Percentiles rank a stretch among this genome's conserved stretches.
phyloP scores from a whole-genome alignment of 2,329 filamentous ascomycete genomes.

The Teratosphaeria gauchensis region DNA sequence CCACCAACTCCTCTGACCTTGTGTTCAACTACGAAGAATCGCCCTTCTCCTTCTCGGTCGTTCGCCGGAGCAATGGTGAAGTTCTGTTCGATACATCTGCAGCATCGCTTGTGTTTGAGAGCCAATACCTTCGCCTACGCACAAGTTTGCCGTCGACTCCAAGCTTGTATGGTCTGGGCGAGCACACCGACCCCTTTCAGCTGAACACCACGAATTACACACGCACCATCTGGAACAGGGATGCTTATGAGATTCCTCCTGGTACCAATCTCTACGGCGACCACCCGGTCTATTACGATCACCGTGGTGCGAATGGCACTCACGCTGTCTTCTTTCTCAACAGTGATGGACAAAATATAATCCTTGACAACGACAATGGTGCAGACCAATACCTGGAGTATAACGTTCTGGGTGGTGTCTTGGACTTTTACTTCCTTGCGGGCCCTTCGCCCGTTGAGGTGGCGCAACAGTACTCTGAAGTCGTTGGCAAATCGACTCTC shows the following conservation, averaged over 20 bases:
- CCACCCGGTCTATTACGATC: slow-evolving; percentile 58
- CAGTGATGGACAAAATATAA: slow-evolving; percentile 67
- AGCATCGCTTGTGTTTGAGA: slow-evolving; percentile 61
- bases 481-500: slow-evolving; percentile 40
- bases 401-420: slow-evolving; percentile 64
- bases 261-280: slow-evolving; percentile 28
- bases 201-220: slow-evolving; percentile 39
- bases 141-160: slow-evolving; percentile 60
- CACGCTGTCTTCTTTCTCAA: slow-evolving; percentile 63
- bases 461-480: slow-evolving; percentile 41
- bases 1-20: slow-evolving; percentile 35
- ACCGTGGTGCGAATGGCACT: slow-evolving; percentile 46
- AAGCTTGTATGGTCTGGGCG: slow-evolving; percentile 68
- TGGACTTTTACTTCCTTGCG: slow-evolving; percentile 53
- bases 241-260: slow-evolving; percentile 51
- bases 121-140: slow-evolving; percentile 64
- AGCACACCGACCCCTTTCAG: slow-evolving; percentile 55
- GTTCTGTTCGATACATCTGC: slow-evolving; percentile 62
- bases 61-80: slow-evolving; percentile 47
- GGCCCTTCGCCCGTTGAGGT: slow-evolving; percentile 39
- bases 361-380: slow-evolving; percentile 54
- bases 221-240: slow-evolving; percentile 53
- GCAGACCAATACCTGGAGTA: slow-evolving; percentile 61
- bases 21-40: slow-evolving; percentile 43
- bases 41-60: slow-evolving; percentile 61